phyloP scores from a whole-genome alignment of 257 asterid genomes.

The Nicotiana tabacum region DNA sequence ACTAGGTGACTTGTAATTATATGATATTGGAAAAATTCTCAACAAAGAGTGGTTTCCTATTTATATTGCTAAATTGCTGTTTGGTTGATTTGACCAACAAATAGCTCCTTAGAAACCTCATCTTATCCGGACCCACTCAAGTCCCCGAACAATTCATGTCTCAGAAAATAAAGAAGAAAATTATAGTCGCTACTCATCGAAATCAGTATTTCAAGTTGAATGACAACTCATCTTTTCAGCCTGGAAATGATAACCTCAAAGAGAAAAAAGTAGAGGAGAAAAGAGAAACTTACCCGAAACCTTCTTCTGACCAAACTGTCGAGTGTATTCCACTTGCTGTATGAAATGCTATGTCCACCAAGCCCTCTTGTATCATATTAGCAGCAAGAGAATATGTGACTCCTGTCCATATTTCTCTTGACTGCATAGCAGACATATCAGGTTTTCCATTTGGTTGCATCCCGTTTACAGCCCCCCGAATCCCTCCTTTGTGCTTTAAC shows the following conservation, averaged over 20 bases:
- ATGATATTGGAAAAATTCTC: not conserved
- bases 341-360: slow-evolving; percentile 75
- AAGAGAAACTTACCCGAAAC: slow-evolving; percentile 59
- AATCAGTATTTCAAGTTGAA: not conserved
- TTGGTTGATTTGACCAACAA: not conserved
- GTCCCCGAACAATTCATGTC: no score
- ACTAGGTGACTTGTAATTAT: not conserved
- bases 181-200: no score
- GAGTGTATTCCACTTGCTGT: slow-evolving; percentile 75
- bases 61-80: not conserved
- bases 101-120: not conserved
- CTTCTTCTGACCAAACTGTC: slow-evolving; percentile 75
- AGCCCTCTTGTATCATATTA: slow-evolving; percentile 77
- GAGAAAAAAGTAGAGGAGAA: not conserved
- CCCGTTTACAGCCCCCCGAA: slow-evolving; percentile 80
- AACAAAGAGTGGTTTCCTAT: not conserved
- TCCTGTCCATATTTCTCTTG: slow-evolving; percentile 95
- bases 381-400: slow-evolving; percentile 91
- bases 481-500: slow-evolving; percentile 67
- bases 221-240: not conserved
- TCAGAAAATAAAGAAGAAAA: no score
- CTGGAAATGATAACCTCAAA: not conserved
- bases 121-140: not conserved
- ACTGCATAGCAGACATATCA: slow-evolving; percentile 69
- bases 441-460: slow-evolving; percentile 86